Conservation (phyloP, 2,329 filamentous ascomycete species). For the Capronia epimyces region DNA sequence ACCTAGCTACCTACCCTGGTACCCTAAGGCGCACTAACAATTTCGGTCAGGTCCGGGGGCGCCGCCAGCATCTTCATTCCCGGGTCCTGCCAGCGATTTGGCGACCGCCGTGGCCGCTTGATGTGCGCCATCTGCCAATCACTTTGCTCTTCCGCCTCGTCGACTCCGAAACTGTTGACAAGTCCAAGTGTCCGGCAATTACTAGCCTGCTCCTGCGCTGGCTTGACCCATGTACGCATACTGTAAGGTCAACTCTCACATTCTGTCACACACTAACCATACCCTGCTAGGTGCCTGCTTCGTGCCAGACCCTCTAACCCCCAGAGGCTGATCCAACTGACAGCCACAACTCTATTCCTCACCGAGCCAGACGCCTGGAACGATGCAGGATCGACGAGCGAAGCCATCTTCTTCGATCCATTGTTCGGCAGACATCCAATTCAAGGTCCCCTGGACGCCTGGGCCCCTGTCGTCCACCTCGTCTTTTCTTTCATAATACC, state of each 20-base stretch:
- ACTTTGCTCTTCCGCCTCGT: neutral
- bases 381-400: slow-evolving; percentile 9
- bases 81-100: slow-evolving; percentile 1
- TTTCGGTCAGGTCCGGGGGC: neutral
- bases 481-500: slow-evolving; percentile 16
- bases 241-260: neutral
- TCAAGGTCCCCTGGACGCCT: slow-evolving; percentile 7
- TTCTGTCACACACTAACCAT: neutral
- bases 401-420: neutral
- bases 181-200: no score
- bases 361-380: slow-evolving; percentile 8
- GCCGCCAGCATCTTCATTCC: neutral
- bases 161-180: neutral
- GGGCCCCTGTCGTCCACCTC: slow-evolving; percentile 16
- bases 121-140: neutral
- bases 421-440: slow-evolving; percentile 4
- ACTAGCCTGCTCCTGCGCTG: neutral
- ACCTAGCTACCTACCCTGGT: no score
- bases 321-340: slow-evolving; percentile 9
- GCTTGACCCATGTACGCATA: no score
- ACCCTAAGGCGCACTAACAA: neutral
- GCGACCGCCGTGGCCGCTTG: slow-evolving; percentile 1
- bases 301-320: neutral
- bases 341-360: slow-evolving; percentile 11
- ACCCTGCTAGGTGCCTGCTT: neutral